Conservation (phyloP, 2,329 filamentous ascomycete genomes). For the Alternaria sp. region DNA sequence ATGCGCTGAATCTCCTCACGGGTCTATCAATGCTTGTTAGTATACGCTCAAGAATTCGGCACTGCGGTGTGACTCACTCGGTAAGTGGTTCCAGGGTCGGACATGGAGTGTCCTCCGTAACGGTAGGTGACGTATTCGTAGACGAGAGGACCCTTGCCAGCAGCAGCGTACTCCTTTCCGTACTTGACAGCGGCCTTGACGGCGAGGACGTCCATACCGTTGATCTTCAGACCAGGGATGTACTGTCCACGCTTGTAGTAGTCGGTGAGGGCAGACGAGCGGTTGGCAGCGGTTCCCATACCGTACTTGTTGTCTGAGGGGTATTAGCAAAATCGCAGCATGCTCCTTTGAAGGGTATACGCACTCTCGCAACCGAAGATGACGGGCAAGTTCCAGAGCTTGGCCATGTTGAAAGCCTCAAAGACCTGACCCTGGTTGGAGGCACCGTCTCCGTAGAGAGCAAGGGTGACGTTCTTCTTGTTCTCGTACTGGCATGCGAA, state of each 20-base stretch:
- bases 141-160: conserved; percentile 91
- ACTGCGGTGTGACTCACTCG: conserved; percentile 57
- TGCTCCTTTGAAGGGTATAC: conserved; percentile 50
- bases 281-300: conserved; percentile 96
- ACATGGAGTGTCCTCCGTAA: conserved; percentile 99
- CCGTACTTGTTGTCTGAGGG: conserved; percentile 98
- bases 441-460: conserved; percentile 97
- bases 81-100: conserved; percentile 98
- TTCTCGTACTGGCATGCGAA: conserved; percentile 96
- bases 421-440: conserved; percentile 99
- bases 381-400: conserved; percentile 95
- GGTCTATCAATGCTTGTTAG: conserved; percentile 60
- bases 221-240: conserved; percentile 99
- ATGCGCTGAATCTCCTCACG: conserved; percentile 99
- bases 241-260: conserved; percentile 99
- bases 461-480: conserved; percentile 84
- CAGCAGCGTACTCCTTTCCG: conserved; percentile 84
- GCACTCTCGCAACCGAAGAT: conserved; percentile 98
- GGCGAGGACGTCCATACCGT: conserved; percentile 98
- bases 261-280: conserved; percentile 94
- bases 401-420: conserved; percentile 99
- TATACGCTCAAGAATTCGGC: background rate
- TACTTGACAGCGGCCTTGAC: conserved; percentile 96
- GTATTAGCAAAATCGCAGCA: conserved; percentile 26
- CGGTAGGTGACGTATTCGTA: conserved; percentile 99